phyloP scores from a whole-genome alignment of 306 rosid species.

The Rubus parviflorus region DNA sequence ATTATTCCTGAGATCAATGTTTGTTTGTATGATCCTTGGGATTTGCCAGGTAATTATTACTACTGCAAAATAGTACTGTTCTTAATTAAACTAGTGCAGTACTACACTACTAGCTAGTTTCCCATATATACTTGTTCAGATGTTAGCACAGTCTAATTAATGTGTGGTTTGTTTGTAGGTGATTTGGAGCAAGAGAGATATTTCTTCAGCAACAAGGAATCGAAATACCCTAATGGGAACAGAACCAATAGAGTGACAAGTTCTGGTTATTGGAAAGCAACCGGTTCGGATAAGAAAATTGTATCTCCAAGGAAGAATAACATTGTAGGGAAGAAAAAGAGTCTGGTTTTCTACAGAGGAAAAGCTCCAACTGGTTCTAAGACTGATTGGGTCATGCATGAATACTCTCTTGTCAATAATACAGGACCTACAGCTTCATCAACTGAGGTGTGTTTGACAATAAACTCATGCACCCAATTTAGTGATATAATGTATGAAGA shows the following conservation, averaged over 20 bases:
- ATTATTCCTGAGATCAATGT: conserved; percentile 78
- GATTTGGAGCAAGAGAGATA: conserved; percentile 59
- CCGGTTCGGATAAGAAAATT: conserved; percentile 68
- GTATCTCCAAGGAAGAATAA: conserved; percentile 36
- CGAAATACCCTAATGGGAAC: conserved; percentile 53
- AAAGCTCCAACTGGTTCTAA: conserved; percentile 53
- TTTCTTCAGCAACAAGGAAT: conserved; percentile 67
- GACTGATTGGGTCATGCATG: conserved; percentile 80
- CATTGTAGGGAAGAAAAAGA: conserved; percentile 63
- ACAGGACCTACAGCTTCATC: conserved; percentile 21
- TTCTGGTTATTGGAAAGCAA: conserved; percentile 87
- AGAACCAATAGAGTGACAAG: conserved; percentile 62
- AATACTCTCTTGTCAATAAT: conserved; percentile 60
- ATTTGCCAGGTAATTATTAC: conserved; percentile 56
- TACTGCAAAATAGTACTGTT: not conserved
- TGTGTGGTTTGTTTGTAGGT: conserved; percentile 29
- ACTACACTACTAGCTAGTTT: not conserved
- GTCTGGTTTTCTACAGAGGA: conserved; percentile 59
- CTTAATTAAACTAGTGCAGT: not conserved
- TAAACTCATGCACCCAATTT: not conserved
- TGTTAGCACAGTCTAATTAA: not conserved
- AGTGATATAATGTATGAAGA: not conserved
- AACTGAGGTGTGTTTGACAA: conserved; percentile 28
- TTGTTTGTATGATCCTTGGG: conserved; percentile 83
- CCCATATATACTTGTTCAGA: not conserved